A percentile compares a stretch with the other conserved stretches of the same genome.
phyloP scores from a whole-genome alignment of 345 rosid genomes.

The Lepidium africanum region DNA sequence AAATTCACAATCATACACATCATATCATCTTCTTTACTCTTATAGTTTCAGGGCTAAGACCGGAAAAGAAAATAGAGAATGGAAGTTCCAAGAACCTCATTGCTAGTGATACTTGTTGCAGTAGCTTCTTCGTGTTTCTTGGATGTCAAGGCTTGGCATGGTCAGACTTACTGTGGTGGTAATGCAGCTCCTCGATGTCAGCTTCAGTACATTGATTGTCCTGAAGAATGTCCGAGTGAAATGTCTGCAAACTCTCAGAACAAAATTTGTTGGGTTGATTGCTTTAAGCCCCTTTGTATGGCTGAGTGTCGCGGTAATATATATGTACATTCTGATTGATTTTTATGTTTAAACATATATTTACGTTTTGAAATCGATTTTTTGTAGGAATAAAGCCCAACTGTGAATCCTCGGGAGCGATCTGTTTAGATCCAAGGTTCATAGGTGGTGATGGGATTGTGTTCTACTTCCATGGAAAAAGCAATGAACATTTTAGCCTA shows the following conservation, averaged over 20 bases:
- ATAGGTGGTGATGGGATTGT: constrained; percentile 46
- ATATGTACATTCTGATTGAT: not conserved
- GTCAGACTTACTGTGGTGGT: not conserved
- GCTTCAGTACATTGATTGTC: not conserved
- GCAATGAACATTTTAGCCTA: constrained; percentile 39
- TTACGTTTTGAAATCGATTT: not conserved
- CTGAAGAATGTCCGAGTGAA: constrained; percentile 26
- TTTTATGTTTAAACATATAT: not conserved
- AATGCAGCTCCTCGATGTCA: too few species aligned
- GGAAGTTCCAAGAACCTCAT: not conserved
- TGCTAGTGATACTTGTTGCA: not conserved
- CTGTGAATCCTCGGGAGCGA: not conserved
- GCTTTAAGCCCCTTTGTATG: constrained; percentile 25
- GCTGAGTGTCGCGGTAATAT: constrained; percentile 12
- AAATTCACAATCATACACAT: not conserved
- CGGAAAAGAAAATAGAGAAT: not conserved
- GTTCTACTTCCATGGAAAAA: constrained; percentile 46
- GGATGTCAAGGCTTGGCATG: too few species aligned
- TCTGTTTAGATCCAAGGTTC: constrained; percentile 35
- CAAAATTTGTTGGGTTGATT: constrained; percentile 26
- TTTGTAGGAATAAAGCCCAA: not conserved
- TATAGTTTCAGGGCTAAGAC: not conserved
- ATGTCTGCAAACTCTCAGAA: not conserved
- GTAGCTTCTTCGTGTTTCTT: too few species aligned
- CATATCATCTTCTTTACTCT: not conserved